phyloP scores from a whole-genome alignment of 441 rosid species.

The Adansonia madagascariensis region DNA sequence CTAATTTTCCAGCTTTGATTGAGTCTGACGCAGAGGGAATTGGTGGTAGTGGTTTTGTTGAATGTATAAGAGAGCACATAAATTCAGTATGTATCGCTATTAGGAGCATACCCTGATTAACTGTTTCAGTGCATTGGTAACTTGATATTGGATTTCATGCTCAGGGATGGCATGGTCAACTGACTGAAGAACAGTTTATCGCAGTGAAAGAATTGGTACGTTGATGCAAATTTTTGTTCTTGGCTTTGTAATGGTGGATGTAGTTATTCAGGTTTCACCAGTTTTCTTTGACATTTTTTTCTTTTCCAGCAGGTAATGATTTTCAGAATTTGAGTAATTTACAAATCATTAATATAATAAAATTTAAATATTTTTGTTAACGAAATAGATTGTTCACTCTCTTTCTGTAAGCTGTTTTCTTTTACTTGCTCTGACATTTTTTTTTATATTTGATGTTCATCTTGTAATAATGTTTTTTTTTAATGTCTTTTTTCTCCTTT shows the following conservation, averaged over 20 bases:
- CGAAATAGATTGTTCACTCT: background rate
- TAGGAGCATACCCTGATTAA: slow-evolving; percentile 26
- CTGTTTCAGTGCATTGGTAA: slow-evolving; percentile 36
- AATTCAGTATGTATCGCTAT: slow-evolving; percentile 62
- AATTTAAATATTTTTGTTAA: slow-evolving; percentile 15
- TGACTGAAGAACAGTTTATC: slow-evolving; percentile 96
- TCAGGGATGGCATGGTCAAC: slow-evolving; percentile 90
- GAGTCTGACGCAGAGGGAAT: slow-evolving; percentile 99
- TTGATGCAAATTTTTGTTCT: slow-evolving; percentile 16
- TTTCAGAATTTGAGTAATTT: slow-evolving; percentile 13
- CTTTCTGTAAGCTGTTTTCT: slow-evolving; percentile 5
- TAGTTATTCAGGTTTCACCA: background rate
- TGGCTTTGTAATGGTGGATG: slow-evolving; percentile 1
- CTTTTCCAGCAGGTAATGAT: background rate
- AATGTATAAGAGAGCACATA: slow-evolving; percentile 97
- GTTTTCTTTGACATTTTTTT: background rate
- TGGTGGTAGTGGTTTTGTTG: slow-evolving; percentile 99
- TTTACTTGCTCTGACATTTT: background rate
- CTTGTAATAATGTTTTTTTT: background rate
- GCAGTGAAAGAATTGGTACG: slow-evolving; percentile 99
- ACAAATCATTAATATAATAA: background rate
- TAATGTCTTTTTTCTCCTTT: background rate
- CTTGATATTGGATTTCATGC: slow-evolving; percentile 43
- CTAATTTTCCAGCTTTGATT: slow-evolving; percentile 76
- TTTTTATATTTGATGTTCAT: background rate